A percentile compares a stretch with the other conserved stretches of the same genome.
Conservation (phyloP, 768 basidiomycete species). For the Mycena galopus region DNA sequence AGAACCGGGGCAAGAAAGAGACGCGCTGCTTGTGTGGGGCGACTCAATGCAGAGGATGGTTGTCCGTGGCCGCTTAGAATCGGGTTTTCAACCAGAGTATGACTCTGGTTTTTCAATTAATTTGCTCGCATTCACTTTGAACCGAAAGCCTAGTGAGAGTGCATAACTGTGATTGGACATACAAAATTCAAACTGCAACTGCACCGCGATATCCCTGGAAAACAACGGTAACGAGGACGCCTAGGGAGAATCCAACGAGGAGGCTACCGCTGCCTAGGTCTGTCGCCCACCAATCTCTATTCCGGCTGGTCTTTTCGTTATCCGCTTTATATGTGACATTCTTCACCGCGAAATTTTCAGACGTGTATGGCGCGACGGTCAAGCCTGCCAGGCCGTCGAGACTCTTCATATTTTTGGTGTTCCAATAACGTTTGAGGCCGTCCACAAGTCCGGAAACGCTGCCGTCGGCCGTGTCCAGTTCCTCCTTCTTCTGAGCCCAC, state of each 20-base stretch:
- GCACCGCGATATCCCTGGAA: constrained; percentile 11
- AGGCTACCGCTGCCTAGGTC: constrained; percentile 1
- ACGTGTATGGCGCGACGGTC: constrained; percentile 42
- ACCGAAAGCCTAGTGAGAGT: background rate
- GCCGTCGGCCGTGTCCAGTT: constrained; percentile 47
- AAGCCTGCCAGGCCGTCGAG: constrained; percentile 71
- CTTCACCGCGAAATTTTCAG: constrained; percentile 12
- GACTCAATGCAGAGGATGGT: constrained; percentile 20
- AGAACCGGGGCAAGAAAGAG: constrained; percentile 14
- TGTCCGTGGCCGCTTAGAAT: constrained; percentile 19
- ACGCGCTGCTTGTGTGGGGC: constrained; percentile 25
- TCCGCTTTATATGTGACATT: constrained; percentile 26
- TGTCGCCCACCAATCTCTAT: background rate
- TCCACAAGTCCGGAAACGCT: constrained; percentile 37
- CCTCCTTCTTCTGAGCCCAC: constrained; percentile 60
- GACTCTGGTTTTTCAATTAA: background rate
- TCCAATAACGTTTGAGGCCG: constrained; percentile 72
- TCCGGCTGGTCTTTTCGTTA: constrained; percentile 9
- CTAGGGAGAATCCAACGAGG: constrained; percentile 32
- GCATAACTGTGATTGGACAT: background rate
- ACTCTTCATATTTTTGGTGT: constrained; percentile 60
- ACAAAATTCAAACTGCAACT: background rate
- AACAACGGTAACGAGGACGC: constrained; percentile 14
- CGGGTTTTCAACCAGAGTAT: background rate
- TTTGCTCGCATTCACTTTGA: background rate